These are phyloP conservation scores for Leucogyrophana mollusca DNA, from an alignment of 768 basidiomycete genomes.

Conservation along the genomic window DNA sequence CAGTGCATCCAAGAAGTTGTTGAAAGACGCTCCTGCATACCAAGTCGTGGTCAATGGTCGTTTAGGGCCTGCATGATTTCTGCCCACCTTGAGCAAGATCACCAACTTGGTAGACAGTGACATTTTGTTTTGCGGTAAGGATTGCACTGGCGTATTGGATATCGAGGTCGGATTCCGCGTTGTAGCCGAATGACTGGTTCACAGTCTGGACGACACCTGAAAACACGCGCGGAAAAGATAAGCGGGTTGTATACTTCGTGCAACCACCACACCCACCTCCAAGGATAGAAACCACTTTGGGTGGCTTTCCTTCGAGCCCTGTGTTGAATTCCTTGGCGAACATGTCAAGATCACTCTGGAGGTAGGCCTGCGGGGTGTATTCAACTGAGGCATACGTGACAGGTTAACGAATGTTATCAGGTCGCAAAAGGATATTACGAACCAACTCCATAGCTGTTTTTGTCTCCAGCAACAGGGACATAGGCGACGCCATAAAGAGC, in stretches of 20 bases:
- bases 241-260: constrained; percentile 1
- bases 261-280: constrained; percentile 33
- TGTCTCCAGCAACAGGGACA: constrained; percentile 22
- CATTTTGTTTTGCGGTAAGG: constrained; percentile 24
- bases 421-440: neutral
- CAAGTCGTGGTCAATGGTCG: neutral
- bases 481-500: constrained; percentile 36
- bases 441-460: constrained; percentile 40
- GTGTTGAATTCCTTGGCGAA: constrained; percentile 42
- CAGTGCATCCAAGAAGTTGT: constrained; percentile 37
- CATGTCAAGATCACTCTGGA: constrained; percentile 39
- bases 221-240: constrained; percentile 5
- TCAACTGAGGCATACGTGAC: constrained; percentile 30
- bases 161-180: constrained; percentile 44
- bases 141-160: constrained; percentile 46
- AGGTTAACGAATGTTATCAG: constrained; percentile 10
- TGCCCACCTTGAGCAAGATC: constrained; percentile 25
- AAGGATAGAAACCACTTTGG: constrained; percentile 42
- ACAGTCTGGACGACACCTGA: constrained; percentile 24
- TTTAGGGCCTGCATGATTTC: neutral
- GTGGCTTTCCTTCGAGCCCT: constrained; percentile 36
- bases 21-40: constrained; percentile 28
- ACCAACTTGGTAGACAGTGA: constrained; percentile 33
- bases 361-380: constrained; percentile 39
- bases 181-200: constrained; percentile 24